These are phyloP conservation scores for Stereocaulon alpinum DNA, from an alignment of 495 filamentous ascomycete species.

Conservation along the genomic window DNA sequence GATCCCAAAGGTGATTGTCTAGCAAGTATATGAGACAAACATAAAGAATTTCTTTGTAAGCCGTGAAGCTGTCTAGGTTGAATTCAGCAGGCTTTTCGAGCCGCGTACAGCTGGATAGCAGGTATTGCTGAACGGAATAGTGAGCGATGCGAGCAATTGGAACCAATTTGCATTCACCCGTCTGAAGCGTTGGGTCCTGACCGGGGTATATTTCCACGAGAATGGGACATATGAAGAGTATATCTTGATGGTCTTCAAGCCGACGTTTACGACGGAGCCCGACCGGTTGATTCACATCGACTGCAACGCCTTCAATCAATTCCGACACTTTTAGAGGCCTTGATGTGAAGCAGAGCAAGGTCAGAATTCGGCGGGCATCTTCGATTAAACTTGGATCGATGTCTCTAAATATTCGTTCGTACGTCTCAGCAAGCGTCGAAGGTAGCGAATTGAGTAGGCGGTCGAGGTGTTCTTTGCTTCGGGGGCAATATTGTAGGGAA, in stretches of 20 bases:
- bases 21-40: slow-evolving; percentile 31
- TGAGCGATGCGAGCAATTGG: slow-evolving; percentile 28
- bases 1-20: slow-evolving; percentile 23
- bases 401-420: slow-evolving; percentile 27
- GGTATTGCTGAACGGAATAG: slow-evolving; percentile 35
- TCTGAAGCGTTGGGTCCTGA: not conserved
- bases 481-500: slow-evolving; percentile 19
- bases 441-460: slow-evolving; percentile 27
- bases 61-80: slow-evolving; percentile 17
- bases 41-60: slow-evolving; percentile 25
- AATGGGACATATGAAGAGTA: slow-evolving; percentile 25
- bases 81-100: slow-evolving; percentile 23
- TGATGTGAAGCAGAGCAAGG: slow-evolving; percentile 27
- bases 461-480: slow-evolving; percentile 25
- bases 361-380: slow-evolving; percentile 30
- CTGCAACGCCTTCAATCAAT: slow-evolving; percentile 27
- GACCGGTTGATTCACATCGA: slow-evolving; percentile 21
- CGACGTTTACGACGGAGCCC: slow-evolving; percentile 22
- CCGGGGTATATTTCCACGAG: slow-evolving; percentile 21
- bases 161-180: not conserved
- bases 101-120: slow-evolving; percentile 28
- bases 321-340: slow-evolving; percentile 27
- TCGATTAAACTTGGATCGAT: slow-evolving; percentile 23
- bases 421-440: slow-evolving; percentile 29
- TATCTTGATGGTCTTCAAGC: slow-evolving; percentile 17